Percentiles rank a stretch among this genome's conserved stretches.
phyloP scores from a whole-genome alignment of 164 flowering plant genomes.

The Vitis cinerea region DNA sequence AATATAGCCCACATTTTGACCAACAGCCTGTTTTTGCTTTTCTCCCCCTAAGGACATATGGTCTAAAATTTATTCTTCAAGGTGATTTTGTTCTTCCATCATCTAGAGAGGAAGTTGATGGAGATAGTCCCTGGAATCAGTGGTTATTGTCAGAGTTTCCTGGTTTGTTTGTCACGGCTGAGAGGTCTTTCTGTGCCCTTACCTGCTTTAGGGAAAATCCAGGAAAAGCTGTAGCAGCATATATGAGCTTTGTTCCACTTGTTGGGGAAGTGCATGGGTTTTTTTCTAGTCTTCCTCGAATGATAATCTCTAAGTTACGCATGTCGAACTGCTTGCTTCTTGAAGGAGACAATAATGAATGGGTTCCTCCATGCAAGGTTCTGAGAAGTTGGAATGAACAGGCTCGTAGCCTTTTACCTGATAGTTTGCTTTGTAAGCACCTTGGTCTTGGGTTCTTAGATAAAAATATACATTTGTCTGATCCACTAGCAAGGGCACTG shows the following conservation, averaged over 20 bases:
- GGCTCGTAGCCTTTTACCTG: constrained; percentile 59
- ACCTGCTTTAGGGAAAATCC: constrained; percentile 63
- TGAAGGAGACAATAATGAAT: constrained; percentile 57
- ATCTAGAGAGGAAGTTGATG: constrained; percentile 97
- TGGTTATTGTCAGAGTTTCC: constrained; percentile 92
- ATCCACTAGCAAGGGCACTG: constrained; percentile 67
- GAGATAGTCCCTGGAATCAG: constrained; percentile 92
- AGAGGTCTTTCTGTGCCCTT: constrained; percentile 69
- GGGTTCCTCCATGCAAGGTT: constrained; percentile 93
- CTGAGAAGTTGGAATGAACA: constrained; percentile 76
- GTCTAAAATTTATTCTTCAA: constrained; percentile 90
- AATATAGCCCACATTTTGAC: constrained; percentile 47
- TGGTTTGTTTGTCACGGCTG: constrained; percentile 70
- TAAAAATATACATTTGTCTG: constrained; percentile 63
- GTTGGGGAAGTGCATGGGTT: constrained; percentile 97
- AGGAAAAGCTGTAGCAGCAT: constrained; percentile 78
- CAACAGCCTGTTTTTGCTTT: constrained; percentile 94
- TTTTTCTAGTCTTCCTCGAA: constrained; percentile 81
- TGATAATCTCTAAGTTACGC: constrained; percentile 74
- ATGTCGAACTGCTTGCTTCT: constrained; percentile 75
- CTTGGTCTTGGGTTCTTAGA: constrained; percentile 84
- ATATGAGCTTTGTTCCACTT: constrained; percentile 91
- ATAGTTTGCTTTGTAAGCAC: constrained; percentile 59
- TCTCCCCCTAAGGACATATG: constrained; percentile 93
- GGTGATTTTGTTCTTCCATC: constrained; percentile 97